Conservation (phyloP, 345 rosid genomes). For the Erysimum cheiranthoides region DNA sequence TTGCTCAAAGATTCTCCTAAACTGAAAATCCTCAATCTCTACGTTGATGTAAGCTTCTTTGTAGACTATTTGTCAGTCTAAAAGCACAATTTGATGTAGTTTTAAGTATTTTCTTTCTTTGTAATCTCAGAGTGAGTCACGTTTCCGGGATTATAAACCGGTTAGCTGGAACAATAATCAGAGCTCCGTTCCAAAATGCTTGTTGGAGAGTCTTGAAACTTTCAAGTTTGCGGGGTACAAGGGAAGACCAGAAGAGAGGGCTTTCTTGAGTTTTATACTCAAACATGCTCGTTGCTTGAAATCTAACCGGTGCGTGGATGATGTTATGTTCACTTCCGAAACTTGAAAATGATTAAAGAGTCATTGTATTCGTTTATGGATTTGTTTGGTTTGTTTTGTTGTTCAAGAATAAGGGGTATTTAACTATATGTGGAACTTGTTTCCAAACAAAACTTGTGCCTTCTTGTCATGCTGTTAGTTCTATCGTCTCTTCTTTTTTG, state of each 20-base stretch:
- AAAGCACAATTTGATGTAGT: background rate
- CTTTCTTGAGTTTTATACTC: background rate
- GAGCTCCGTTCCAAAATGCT: conserved; percentile 9
- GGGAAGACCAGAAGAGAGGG: conserved; percentile 5
- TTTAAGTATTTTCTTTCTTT: background rate
- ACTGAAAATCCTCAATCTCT: background rate
- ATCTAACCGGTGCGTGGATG: background rate
- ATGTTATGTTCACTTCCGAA: background rate
- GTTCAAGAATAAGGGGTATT: background rate
- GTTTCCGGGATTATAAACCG: background rate
- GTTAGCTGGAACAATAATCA: background rate
- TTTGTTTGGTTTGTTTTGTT: background rate
- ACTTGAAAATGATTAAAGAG: background rate
- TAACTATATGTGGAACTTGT: background rate
- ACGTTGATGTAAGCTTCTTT: background rate
- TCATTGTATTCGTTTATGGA: background rate
- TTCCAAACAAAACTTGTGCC: background rate
- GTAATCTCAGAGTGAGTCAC: no score
- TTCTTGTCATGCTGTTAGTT: background rate
- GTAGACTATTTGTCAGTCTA: background rate
- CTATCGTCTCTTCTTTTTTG: no score
- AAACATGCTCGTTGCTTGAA: conserved; percentile 10
- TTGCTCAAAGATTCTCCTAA: conserved; percentile 17
- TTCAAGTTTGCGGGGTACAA: background rate
- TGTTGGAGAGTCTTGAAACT: background rate